Evolutionary conservation across 768 basidiomycete genomes (phyloP).

Genomic region (Baorangia bicolor): DNA sequence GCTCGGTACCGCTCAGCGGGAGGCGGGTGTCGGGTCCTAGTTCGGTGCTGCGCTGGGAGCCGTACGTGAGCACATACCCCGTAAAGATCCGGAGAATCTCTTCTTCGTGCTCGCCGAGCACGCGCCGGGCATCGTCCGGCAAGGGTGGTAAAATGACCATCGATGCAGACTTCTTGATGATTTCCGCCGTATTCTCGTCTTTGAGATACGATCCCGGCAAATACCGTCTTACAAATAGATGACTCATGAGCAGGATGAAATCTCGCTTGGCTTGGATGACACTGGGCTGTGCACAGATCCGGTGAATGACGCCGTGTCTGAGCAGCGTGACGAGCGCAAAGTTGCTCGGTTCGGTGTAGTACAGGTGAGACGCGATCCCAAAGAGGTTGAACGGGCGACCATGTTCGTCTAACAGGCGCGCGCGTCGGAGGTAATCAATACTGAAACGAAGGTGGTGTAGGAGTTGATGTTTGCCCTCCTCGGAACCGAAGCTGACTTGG

Average conservation of each 20-base stretch:
- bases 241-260: slow-evolving; percentile 56
- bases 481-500: slow-evolving; percentile 55
- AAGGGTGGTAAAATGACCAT: slow-evolving; percentile 55
- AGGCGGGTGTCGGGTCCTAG: slow-evolving; percentile 46
- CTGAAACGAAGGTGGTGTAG: slow-evolving; percentile 67
- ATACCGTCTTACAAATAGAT: slow-evolving; percentile 63
- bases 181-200: slow-evolving; percentile 32
- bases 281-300: slow-evolving; percentile 46
- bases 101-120: slow-evolving; percentile 46
- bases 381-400: slow-evolving; percentile 62
- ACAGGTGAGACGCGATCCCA: slow-evolving; percentile 52
- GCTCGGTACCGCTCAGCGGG: slow-evolving; percentile 43
- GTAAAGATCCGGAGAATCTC: slow-evolving; percentile 55
- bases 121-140: slow-evolving; percentile 36
- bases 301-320: slow-evolving; percentile 56
- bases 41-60: slow-evolving; percentile 35
- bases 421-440: slow-evolving; percentile 66
- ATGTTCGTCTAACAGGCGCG: slow-evolving; percentile 48
- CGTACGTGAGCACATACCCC: slow-evolving; percentile 52
- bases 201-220: slow-evolving; percentile 46
- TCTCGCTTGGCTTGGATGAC: slow-evolving; percentile 44
- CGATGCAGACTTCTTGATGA: slow-evolving; percentile 51
- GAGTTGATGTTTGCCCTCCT: slow-evolving; percentile 54
- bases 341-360: slow-evolving; percentile 70
- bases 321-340: slow-evolving; percentile 61